Evolutionary conservation across 2,329 filamentous ascomycete genomes (phyloP).

Genomic region (Clarireedia hainanense): DNA sequence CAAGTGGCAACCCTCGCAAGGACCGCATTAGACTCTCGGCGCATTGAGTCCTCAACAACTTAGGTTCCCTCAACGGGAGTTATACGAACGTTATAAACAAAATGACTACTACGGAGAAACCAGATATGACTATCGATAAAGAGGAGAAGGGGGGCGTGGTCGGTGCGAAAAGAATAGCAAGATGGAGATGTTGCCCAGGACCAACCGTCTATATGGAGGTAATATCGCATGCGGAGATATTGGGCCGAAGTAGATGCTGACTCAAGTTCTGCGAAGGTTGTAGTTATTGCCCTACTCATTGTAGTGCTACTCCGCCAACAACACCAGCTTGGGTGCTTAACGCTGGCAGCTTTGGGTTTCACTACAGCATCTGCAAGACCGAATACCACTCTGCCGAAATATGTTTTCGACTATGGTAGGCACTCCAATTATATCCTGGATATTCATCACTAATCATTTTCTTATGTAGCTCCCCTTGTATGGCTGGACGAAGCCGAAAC

Average conservation of each 20-base stretch:
- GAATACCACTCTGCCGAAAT: slow-evolving; percentile 32
- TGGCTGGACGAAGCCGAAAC: slow-evolving; percentile 41
- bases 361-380: not conserved
- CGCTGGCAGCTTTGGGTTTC: not conserved
- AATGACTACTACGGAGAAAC: not conserved
- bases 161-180: not conserved
- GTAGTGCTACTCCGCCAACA: slow-evolving; percentile 1
- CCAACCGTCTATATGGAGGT: slow-evolving; percentile 15
- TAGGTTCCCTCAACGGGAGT: too few relatives aligned
- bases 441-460: not conserved
- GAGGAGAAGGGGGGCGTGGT: slow-evolving; percentile 1
- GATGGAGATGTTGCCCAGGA: slow-evolving; percentile 2
- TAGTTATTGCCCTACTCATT: slow-evolving; percentile 6
- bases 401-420: slow-evolving; percentile 38
- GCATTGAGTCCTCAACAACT: too few relatives aligned
- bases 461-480: slow-evolving; percentile 38
- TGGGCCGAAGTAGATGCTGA: slow-evolving; percentile 12
- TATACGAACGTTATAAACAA: too few relatives aligned
- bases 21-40: too few relatives aligned
- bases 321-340: slow-evolving; percentile 1
- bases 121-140: not conserved
- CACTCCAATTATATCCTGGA: not conserved
- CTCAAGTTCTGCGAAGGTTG: slow-evolving; percentile 1
- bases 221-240: not conserved
- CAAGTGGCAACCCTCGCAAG: too few relatives aligned